These are phyloP conservation scores for Colletotrichum destructivum DNA, from an alignment of 2,329 filamentous ascomycete species.

Conservation along the genomic window DNA sequence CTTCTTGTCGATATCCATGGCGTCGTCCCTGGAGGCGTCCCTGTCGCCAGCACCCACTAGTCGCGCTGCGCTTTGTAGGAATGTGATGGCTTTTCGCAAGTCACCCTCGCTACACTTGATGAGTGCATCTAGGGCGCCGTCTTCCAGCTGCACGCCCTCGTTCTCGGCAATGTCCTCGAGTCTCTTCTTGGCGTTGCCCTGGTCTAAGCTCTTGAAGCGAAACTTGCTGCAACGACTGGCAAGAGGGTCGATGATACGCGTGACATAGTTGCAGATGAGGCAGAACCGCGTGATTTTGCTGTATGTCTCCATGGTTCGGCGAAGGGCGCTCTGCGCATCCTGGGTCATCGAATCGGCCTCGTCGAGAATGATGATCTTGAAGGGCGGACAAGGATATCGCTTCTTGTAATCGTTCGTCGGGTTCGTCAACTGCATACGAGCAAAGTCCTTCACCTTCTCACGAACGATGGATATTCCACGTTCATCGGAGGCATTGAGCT, in stretches of 20 bases:
- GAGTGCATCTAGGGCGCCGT: conserved; percentile 85
- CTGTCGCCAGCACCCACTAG: conserved; percentile 79
- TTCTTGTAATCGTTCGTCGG: conserved; percentile 78
- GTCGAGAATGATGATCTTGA: conserved; percentile 99
- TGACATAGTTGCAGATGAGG: conserved; percentile 98
- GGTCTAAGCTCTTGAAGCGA: conserved; percentile 95
- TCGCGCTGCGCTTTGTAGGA: conserved; percentile 92
- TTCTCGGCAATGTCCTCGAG: conserved; percentile 85
- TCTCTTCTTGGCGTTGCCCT: conserved; percentile 83
- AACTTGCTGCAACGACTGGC: conserved; percentile 97
- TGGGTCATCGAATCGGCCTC: conserved; percentile 99
- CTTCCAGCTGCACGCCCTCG: conserved; percentile 83
- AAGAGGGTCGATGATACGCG: conserved; percentile 95
- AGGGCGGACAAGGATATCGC: conserved; percentile 93
- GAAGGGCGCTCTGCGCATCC: conserved; percentile 92
- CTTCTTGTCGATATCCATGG: conserved; percentile 74
- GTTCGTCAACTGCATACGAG: conserved; percentile 92
- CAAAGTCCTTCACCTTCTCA: conserved; percentile 98
- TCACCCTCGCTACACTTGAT: conserved; percentile 94
- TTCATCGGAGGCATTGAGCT: conserved; percentile 99
- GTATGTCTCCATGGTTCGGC: conserved; percentile 98
- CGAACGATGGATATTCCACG: conserved; percentile 97
- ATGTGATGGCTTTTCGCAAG: conserved; percentile 95
- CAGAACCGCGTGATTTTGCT: conserved; percentile 97
- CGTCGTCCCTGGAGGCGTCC: conserved; percentile 69